These are phyloP conservation scores for Botryobasidium botryosum DNA, from an alignment of 768 basidiomycete species.

Conservation along the genomic window DNA sequence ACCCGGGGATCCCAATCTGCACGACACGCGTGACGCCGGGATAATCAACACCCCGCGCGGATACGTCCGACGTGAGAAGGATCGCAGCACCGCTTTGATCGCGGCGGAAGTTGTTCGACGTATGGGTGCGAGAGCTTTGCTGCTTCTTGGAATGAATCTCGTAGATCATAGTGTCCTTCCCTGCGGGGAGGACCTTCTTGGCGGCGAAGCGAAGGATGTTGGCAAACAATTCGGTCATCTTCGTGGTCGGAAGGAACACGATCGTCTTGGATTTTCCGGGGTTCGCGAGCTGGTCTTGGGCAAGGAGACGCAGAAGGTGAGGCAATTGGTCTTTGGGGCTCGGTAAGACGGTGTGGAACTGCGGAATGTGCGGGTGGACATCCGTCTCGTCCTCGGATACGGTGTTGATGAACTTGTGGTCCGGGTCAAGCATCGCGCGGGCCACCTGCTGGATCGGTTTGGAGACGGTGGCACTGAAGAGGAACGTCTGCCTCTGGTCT, in stretches of 20 bases:
- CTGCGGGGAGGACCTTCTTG: conserved; percentile 31
- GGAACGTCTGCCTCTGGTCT: conserved; percentile 68
- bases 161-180: conserved; percentile 36
- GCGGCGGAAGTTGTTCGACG: conserved; percentile 42
- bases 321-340: conserved; percentile 51
- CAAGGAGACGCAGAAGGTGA: conserved; percentile 61
- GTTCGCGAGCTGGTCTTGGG: conserved; percentile 70
- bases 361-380: conserved; percentile 59
- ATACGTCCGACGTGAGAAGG: conserved; percentile 75
- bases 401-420: conserved; percentile 59
- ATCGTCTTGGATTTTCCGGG: conserved; percentile 54
- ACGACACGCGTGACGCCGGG: conserved; percentile 79
- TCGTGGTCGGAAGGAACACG: conserved; percentile 74
- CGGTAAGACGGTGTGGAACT: conserved; percentile 64
- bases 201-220: conserved; percentile 39
- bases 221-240: conserved; percentile 61
- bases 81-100: conserved; percentile 38
- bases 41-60: conserved; percentile 79
- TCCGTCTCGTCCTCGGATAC: conserved; percentile 42
- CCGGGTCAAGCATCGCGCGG: conserved; percentile 34
- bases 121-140: conserved; percentile 37
- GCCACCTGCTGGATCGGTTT: conserved; percentile 55
- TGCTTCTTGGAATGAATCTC: conserved; percentile 71
- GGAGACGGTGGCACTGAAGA: conserved; percentile 82
- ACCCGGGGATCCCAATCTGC: conserved; percentile 68